Evolutionary conservation across 495 filamentous ascomycete species (phyloP).

Genomic region (Apodospora peruviana): DNA sequence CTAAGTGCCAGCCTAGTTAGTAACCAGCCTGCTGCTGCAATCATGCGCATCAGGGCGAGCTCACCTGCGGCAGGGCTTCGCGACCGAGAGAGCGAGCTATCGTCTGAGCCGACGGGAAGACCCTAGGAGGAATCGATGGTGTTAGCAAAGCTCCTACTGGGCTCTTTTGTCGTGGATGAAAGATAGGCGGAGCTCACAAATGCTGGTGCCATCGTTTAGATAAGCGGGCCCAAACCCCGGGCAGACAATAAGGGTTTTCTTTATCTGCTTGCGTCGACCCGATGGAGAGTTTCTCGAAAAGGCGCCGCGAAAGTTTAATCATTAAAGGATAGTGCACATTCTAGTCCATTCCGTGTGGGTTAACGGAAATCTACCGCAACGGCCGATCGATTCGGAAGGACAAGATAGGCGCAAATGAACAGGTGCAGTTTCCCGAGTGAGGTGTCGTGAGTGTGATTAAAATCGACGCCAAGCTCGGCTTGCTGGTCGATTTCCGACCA

Average conservation of each 20-base stretch:
- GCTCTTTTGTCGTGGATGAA: not conserved
- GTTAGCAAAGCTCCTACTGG: conserved; percentile 6
- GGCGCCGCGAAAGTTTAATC: not conserved
- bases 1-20: conserved; percentile 8
- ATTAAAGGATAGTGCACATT: not conserved
- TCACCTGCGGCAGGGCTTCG: conserved; percentile 18
- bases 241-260: no score
- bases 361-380: not conserved
- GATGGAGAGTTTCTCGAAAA: not conserved
- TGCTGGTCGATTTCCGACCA: not conserved
- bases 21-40: not conserved
- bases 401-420: not conserved
- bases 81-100: conserved; percentile 12
- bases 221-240: not conserved
- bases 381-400: no score
- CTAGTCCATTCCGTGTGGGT: not conserved
- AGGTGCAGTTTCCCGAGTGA: not conserved
- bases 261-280: no score
- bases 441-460: not conserved
- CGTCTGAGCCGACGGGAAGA: conserved; percentile 11
- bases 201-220: conserved; percentile 19
- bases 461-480: not conserved
- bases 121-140: conserved; percentile 5
- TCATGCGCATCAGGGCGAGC: not conserved
- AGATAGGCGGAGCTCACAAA: conserved; percentile 18